These are phyloP conservation scores for Rubroshorea leprosula DNA, from an alignment of 345 rosid species.

Conservation along the genomic window DNA sequence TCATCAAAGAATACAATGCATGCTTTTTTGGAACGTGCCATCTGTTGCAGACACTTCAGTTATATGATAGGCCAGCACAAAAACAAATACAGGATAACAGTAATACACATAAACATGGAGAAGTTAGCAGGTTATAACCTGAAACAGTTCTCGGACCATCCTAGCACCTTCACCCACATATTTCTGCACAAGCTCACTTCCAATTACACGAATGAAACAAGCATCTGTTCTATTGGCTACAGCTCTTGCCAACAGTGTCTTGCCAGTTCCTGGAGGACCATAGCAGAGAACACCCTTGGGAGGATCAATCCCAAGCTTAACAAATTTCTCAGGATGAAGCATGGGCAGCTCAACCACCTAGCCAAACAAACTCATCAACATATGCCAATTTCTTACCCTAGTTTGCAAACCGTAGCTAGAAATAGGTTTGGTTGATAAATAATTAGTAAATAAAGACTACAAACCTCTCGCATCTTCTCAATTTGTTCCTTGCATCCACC, in stretches of 20 bases:
- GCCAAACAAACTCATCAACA: neutral
- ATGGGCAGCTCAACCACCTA: constrained; percentile 98
- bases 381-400: neutral
- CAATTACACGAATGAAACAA: constrained; percentile 94
- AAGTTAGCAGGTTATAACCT: constrained; percentile 39
- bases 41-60: constrained; percentile 27
- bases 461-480: constrained; percentile 91
- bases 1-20: constrained; percentile 86
- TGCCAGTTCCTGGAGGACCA: constrained; percentile 98
- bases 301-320: constrained; percentile 98
- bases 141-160: constrained; percentile 96
- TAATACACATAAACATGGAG: neutral
- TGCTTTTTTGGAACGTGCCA: constrained; percentile 88
- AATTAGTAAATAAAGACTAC: constrained; percentile 4
- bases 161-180: constrained; percentile 99
- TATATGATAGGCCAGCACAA: constrained; percentile 11
- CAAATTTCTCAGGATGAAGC: constrained; percentile 99
- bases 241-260: constrained; percentile 93
- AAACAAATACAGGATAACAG: neutral
- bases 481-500: constrained; percentile 99
- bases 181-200: constrained; percentile 98
- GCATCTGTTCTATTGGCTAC: constrained; percentile 99
- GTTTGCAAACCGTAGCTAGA: neutral
- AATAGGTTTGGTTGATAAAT: neutral
- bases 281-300: constrained; percentile 99